A percentile compares a stretch with the other conserved stretches of the same genome.
Conservation (phyloP, 495 filamentous ascomycete species). For the Chaetomium tenue region DNA sequence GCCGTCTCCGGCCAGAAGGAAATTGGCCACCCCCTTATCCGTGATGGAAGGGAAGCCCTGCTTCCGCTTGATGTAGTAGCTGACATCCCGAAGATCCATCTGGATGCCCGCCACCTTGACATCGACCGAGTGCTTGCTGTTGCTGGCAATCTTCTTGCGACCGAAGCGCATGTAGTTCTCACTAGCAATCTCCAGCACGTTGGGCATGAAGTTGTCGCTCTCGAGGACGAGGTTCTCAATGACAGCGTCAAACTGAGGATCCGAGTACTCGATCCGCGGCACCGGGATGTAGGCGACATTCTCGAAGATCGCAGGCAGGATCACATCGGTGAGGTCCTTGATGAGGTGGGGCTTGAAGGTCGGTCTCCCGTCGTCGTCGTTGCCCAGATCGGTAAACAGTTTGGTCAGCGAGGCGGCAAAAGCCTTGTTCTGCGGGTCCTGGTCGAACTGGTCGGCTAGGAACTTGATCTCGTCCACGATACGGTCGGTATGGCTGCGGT, state of each 20-base stretch:
- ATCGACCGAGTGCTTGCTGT: conserved; percentile 76
- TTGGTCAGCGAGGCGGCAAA: conserved; percentile 75
- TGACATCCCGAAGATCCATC: conserved; percentile 82
- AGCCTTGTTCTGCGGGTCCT: conserved; percentile 78
- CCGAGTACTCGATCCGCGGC: conserved; percentile 89
- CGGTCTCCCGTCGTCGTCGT: conserved; percentile 72
- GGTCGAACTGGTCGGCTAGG: conserved; percentile 80
- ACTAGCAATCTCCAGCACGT: conserved; percentile 82
- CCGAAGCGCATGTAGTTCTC: conserved; percentile 98
- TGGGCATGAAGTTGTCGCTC: conserved; percentile 95
- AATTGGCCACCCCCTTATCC: conserved; percentile 86
- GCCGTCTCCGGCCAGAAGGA: conserved; percentile 82
- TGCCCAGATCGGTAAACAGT: conserved; percentile 84
- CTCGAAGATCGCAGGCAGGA: conserved; percentile 82
- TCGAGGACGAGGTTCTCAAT: conserved; percentile 94
- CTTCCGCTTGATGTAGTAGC: conserved; percentile 95
- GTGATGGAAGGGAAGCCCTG: conserved; percentile 89
- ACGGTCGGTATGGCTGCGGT: conserved; percentile 82
- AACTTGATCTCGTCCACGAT: conserved; percentile 89
- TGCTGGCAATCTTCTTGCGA: conserved; percentile 72
- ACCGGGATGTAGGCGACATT: conserved; percentile 88
- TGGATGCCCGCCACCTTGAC: conserved; percentile 86
- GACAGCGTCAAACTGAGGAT: conserved; percentile 79
- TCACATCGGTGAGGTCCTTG: conserved; percentile 83
- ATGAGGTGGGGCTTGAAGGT: conserved; percentile 88